Evolutionary conservation across 306 rosid species (phyloP), one percentile per base, ranked within the genome.

Genomic region (Castanea sativa): DNA sequence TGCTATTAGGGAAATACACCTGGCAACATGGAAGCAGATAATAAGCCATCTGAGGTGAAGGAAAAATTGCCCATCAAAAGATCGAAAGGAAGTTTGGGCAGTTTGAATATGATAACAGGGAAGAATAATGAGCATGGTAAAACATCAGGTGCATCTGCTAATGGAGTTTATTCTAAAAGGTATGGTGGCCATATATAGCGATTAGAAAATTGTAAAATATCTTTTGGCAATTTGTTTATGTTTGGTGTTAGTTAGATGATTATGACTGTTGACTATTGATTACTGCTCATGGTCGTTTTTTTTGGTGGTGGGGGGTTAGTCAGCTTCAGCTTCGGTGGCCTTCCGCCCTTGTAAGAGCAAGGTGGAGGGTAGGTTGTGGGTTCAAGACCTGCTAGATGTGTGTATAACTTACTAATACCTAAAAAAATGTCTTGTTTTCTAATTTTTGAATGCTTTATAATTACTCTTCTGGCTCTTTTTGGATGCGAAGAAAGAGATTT

Each of bases 81-180:
- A 89, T 95, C 98, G 20, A 95, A 93, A 80, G 99, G 99, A 93
- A 95, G 98, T 85, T 83, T 93, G 82, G 98, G 99, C 73, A 92
- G 98, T 87, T 90, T 95, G 89, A 95, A 90, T 88, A 95, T 95
- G 97, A 89, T 95, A 78, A 93, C 99, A 3, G 94, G 99, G 88
- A 95, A 91, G 88, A 90, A 89, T 85, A 91, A 86, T 55, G 97
- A 91, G 79, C 92, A 64, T 68, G 83, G 87, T 80, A 95, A 91
- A 91, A 79, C 94, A 71, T 80, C 91, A 9, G 96, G 98, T 52
- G 73, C 92, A 83, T 88, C 97, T 71, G 89, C 91, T 69, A 91
- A 91, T 82, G 99, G 99, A 83, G 73, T 71, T 85, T 88, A 89
- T 80, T 91, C 99, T 74, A 95, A 95, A 85, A 95, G 99, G 99